phyloP scores from a whole-genome alignment of 2,329 filamentous ascomycete species.

The Diaporthe longicolla region DNA sequence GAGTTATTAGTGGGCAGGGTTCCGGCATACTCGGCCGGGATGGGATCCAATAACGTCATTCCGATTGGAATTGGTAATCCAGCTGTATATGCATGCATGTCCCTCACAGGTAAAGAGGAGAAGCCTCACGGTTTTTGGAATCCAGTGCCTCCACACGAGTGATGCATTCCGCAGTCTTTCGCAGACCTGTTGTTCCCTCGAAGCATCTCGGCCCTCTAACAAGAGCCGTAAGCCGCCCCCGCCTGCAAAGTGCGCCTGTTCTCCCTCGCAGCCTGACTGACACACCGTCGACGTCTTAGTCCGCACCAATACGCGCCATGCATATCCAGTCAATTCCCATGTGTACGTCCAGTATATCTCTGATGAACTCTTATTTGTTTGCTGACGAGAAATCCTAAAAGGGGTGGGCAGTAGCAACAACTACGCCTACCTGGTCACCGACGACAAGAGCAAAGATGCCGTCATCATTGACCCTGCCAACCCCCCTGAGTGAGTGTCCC shows the following conservation, averaged over 20 bases:
- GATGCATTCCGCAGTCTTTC: slow-evolving; percentile 61
- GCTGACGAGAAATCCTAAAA: slow-evolving; percentile 51
- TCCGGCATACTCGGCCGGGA: slow-evolving; percentile 16
- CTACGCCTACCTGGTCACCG: slow-evolving; percentile 86
- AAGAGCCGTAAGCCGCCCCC: slow-evolving; percentile 49
- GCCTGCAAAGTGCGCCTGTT: background rate
- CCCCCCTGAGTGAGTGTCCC: slow-evolving; percentile 75
- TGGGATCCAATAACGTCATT: slow-evolving; percentile 43
- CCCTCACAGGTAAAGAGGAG: slow-evolving; percentile 38
- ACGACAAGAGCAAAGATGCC: slow-evolving; percentile 83
- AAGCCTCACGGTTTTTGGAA: slow-evolving; percentile 11
- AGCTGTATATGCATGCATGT: slow-evolving; percentile 14
- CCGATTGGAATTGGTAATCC: slow-evolving; percentile 41
- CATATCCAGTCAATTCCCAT: slow-evolving; percentile 91
- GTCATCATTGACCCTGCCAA: slow-evolving; percentile 86
- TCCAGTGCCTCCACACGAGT: slow-evolving; percentile 14
- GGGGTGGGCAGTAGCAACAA: slow-evolving; percentile 85
- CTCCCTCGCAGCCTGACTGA: background rate
- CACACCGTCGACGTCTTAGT: slow-evolving; percentile 45
- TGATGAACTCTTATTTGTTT: background rate
- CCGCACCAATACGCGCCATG: slow-evolving; percentile 70
- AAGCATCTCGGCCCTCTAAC: slow-evolving; percentile 50
- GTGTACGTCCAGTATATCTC: slow-evolving; percentile 73
- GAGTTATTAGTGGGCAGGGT: background rate
- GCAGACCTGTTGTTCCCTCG: slow-evolving; percentile 52